Evolutionary conservation across 345 rosid genomes (phyloP), one percentile per base, ranked within the genome.

Genomic region (Corchorus capsularis): DNA sequence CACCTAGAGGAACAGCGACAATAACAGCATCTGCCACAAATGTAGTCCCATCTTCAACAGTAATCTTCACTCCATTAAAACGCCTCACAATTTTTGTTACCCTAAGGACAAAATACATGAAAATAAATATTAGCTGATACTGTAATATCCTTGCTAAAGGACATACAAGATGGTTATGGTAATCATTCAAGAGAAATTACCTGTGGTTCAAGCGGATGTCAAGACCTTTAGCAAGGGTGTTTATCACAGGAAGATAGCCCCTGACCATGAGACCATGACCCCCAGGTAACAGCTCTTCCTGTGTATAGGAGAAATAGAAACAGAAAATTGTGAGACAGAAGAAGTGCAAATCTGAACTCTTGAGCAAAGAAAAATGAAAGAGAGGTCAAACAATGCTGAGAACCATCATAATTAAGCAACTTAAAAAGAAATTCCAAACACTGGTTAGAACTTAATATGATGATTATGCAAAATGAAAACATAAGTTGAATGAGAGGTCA

Each of bases 201-300:
- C 96, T 92, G 83, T 90, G 98, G 82, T 83, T 81, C 78, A 96
- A 75, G 66, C 95, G 94, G 70, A 96, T 85, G 81, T 96, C 97
- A 45, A 96, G 91, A 55, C 98, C 99, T 83, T 93, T 92, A 55
- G 98, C 93, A 63, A 96, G 93, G 56, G 99, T 92, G 85, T 93
- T 93, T 77, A 96, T 89, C 13, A 96, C 98, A 75, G 98, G 97
- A 47, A 89, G 89, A 81, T 96, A 96, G 61, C 99, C 99, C 86
- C 99, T 86, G 41, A 96, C 98, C 99, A 96, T 96, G 64, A 96
- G 92, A 43, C 97, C 99, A 15, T 96, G 99, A 62, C 99, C 99
- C 77, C 99, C 98, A 27, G 97, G 97, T 46, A 96, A 85, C 75
- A 93, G 79, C 55, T 83, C 98, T 86, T 96, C 99, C 98, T 96